Percentiles rank a stretch among this genome's conserved stretches.
These are phyloP conservation scores for Symbiotaphrina buchneri DNA, from an alignment of 495 filamentous ascomycete genomes.

Conservation along the genomic window DNA sequence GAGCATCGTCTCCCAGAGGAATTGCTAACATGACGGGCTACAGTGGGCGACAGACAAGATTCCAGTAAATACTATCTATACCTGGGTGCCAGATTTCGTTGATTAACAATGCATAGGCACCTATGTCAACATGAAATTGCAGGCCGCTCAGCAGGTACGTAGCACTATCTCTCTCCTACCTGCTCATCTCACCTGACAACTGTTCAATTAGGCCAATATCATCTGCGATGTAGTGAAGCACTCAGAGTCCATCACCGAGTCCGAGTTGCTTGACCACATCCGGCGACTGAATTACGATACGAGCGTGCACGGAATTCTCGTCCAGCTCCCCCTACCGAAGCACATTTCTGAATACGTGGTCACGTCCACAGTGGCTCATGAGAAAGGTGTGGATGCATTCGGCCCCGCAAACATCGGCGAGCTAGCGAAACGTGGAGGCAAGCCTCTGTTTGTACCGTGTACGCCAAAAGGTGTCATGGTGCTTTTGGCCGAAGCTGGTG, in stretches of 20 bases:
- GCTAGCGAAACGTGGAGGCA: conserved; percentile 79
- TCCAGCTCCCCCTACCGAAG: conserved; percentile 75
- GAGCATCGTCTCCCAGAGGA: conserved; percentile 7
- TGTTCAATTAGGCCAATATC: conserved; percentile 56
- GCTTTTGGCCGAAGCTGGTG: conserved; percentile 59
- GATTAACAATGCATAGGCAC: conserved; percentile 37
- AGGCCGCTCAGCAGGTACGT: conserved; percentile 77
- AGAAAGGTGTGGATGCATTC: conserved; percentile 98
- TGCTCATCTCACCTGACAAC: conserved; percentile 3
- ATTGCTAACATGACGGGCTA: conserved; percentile 4
- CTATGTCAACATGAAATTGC: conserved; percentile 99
- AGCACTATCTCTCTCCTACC: conserved; percentile 3
- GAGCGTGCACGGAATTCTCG: conserved; percentile 72
- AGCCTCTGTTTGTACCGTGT: conserved; percentile 75
- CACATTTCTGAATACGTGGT: conserved; percentile 76
- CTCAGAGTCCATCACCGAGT: conserved; percentile 58
- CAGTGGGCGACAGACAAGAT: conserved; percentile 77
- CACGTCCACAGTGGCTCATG: conserved; percentile 72
- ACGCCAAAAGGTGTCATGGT: conserved; percentile 96
- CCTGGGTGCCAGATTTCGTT: too few relatives aligned
- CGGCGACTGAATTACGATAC: conserved; percentile 70
- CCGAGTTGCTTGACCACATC: conserved; percentile 67
- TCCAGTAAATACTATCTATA: conserved; percentile 42
- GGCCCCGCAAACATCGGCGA: conserved; percentile 85
- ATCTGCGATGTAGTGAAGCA: conserved; percentile 66